phyloP scores from a whole-genome alignment of 768 basidiomycete genomes.

The Lactifluus subvellereus region DNA sequence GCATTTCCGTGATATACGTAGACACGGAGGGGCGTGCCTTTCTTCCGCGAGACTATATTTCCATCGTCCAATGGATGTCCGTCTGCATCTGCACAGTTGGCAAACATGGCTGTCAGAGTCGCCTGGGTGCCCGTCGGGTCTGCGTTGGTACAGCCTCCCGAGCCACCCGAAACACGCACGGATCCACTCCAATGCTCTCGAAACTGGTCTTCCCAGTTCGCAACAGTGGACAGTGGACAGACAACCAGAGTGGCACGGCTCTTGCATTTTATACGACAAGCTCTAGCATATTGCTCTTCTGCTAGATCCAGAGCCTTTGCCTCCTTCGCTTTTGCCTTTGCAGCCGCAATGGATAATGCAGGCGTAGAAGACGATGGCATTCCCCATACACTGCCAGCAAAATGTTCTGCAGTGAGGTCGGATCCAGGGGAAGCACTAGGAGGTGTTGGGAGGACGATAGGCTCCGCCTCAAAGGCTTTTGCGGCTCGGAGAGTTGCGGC shows the following conservation, averaged over 20 bases:
- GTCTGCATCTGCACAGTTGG: conserved; percentile 8
- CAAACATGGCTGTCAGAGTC: conserved; percentile 29
- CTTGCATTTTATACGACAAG: conserved; percentile 71
- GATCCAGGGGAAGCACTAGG: conserved; percentile 29
- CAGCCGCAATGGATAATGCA: conserved; percentile 24
- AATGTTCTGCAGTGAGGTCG: conserved; percentile 48
- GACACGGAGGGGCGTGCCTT: conserved; percentile 53
- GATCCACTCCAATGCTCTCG: conserved; percentile 93
- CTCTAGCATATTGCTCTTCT: conserved; percentile 63
- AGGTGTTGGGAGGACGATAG: conserved; percentile 42
- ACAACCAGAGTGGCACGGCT: conserved; percentile 93
- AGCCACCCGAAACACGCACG: conserved; percentile 78
- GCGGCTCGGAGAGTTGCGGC: conserved; percentile 78
- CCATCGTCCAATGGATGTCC: not conserved
- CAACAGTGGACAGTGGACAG: conserved; percentile 92
- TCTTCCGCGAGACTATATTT: conserved; percentile 1
- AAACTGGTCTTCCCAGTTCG: conserved; percentile 99
- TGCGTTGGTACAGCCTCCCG: conserved; percentile 39
- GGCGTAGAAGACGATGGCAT: conserved; percentile 54
- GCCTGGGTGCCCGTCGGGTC: conserved; percentile 31
- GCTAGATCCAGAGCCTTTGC: conserved; percentile 62
- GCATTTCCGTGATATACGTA: conserved; percentile 96
- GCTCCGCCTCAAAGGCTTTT: conserved; percentile 49
- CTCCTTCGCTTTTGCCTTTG: conserved; percentile 62
- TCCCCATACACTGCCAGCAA: conserved; percentile 76